Conservation (phyloP, 495 filamentous ascomycete species). For the Neurospora cerealis region DNA sequence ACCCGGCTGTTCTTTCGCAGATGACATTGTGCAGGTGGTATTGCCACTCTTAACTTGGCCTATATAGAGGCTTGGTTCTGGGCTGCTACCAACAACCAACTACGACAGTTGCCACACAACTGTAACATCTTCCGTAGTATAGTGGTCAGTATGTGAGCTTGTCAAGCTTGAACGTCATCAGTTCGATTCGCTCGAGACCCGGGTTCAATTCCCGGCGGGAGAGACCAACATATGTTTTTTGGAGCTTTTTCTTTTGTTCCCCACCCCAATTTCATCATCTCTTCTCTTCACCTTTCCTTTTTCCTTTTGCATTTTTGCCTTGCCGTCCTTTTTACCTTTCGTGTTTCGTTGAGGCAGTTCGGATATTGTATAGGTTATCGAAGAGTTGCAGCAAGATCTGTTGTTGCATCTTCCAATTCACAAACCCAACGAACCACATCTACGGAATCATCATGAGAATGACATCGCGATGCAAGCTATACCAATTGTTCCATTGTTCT, state of each 20-base stretch:
- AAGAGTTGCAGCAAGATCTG: constrained; percentile 2
- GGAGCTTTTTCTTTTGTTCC: background rate
- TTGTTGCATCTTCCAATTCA: background rate
- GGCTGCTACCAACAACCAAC: background rate
- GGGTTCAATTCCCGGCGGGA: background rate
- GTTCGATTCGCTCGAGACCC: background rate
- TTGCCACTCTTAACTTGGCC: too few relatives aligned
- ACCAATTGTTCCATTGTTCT: background rate
- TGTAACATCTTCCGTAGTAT: background rate
- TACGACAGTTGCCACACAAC: background rate
- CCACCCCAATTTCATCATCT: background rate
- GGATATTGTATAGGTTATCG: constrained; percentile 5
- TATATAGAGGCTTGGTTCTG: background rate
- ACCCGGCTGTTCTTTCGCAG: too few relatives aligned
- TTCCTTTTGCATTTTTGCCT: background rate
- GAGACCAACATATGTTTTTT: background rate
- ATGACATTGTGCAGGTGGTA: too few relatives aligned
- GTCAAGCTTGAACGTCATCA: background rate
- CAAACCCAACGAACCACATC: background rate
- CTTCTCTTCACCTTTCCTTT: constrained; percentile 11
- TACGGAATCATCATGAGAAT: background rate
- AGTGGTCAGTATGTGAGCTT: background rate
- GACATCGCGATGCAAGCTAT: background rate
- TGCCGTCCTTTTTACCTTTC: too few relatives aligned
- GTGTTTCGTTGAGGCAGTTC: background rate